Evolutionary conservation across 1,139 yeast species (phyloP).

Genomic region (Taphrina deformans): DNA sequence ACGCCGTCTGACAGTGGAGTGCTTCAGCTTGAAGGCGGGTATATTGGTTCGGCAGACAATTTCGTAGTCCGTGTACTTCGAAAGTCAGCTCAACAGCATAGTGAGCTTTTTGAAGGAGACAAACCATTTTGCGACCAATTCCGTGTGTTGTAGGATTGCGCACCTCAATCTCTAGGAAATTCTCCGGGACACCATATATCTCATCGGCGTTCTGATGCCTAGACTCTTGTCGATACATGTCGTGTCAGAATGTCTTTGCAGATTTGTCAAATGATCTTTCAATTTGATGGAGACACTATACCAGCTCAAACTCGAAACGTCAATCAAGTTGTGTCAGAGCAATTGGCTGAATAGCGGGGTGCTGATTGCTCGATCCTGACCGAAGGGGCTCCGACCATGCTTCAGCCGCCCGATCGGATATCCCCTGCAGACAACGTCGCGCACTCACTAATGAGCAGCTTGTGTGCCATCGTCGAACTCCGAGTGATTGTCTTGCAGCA

Average conservation of each 20-base stretch:
- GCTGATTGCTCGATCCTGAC: neutral
- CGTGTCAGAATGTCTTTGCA: neutral
- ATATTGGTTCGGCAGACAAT: conserved; percentile 67
- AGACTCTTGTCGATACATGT: conserved; percentile 32
- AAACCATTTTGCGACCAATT: conserved; percentile 52
- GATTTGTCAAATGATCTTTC: too few relatives aligned
- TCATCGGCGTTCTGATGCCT: conserved; percentile 70
- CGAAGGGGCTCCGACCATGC: neutral
- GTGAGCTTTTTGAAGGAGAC: neutral
- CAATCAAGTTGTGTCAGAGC: neutral
- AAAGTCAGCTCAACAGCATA: neutral
- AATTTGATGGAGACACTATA: too few relatives aligned
- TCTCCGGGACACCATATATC: conserved; percentile 91
- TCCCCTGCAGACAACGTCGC: too few relatives aligned
- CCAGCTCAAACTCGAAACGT: too few relatives aligned
- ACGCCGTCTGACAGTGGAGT: conserved; percentile 74
- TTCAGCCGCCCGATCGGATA: too few relatives aligned
- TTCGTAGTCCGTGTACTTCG: conserved; percentile 84
- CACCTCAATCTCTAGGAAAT: conserved; percentile 87
- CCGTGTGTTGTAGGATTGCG: conserved; percentile 80
- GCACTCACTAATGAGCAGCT: neutral
- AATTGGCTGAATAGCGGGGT: neutral
- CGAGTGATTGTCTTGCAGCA: too few relatives aligned
- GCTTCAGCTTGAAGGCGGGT: conserved; percentile 74
- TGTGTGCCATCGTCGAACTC: neutral